Evolutionary conservation across 2,329 filamentous ascomycete genomes (phyloP).

Genomic region (Myriosclerotinia curreyana): DNA sequence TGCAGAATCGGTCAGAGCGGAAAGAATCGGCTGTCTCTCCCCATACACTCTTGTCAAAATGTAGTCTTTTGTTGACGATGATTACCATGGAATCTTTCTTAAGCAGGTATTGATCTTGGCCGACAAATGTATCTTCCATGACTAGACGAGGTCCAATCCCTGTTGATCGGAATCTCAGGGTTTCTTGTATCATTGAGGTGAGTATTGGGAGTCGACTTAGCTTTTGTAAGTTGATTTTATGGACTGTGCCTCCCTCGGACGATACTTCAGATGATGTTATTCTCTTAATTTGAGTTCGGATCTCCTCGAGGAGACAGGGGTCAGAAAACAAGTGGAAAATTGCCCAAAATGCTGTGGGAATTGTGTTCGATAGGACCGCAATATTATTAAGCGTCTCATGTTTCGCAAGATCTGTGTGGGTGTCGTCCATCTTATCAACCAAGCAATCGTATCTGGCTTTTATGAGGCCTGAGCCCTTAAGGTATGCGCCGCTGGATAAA

Average conservation of each 20-base stretch:
- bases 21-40: slow-evolving; percentile 9
- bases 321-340: slow-evolving; percentile 15
- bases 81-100: slow-evolving; percentile 17
- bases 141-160: slow-evolving; percentile 10
- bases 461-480: slow-evolving; percentile 1
- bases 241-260: not conserved
- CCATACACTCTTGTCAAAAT: slow-evolving; percentile 18
- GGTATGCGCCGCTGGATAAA: not conserved
- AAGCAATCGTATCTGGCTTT: slow-evolving; percentile 1
- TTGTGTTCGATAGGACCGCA: slow-evolving; percentile 12
- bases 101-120: slow-evolving; percentile 17
- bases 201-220: slow-evolving; percentile 4
- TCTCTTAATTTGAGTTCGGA: slow-evolving; percentile 5
- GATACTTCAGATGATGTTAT: slow-evolving; percentile 5
- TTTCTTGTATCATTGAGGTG: not conserved
- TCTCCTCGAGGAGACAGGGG: not conserved
- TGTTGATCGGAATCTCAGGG: slow-evolving; percentile 7
- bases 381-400: slow-evolving; percentile 5
- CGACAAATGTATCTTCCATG: slow-evolving; percentile 13
- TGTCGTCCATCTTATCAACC: not conserved
- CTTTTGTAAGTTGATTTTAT: slow-evolving; percentile 8
- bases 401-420: slow-evolving; percentile 4
- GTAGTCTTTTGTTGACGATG: slow-evolving; percentile 3
- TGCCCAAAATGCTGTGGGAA: slow-evolving; percentile 11
- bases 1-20: not conserved